Conservation (phyloP, 768 basidiomycete species). For the Rubroboletus satanas region DNA sequence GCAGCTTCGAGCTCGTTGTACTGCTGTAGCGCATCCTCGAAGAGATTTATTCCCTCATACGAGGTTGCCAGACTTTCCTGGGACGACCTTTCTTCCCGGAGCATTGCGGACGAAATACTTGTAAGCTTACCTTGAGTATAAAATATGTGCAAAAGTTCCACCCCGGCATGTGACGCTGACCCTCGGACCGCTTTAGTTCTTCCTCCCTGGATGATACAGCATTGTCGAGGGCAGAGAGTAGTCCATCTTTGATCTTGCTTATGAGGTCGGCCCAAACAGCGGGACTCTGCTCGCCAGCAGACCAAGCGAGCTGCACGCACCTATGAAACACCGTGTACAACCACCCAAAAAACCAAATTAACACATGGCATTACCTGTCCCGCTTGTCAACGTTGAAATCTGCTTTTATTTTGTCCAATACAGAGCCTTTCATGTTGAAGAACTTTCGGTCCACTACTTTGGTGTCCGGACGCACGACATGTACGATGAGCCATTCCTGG, state of each 20-base stretch:
- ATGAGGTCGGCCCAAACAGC: conserved; percentile 84
- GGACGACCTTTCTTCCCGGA: conserved; percentile 3
- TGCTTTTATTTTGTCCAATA: conserved; percentile 84
- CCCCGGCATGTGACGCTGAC: conserved; percentile 87
- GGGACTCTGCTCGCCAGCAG: conserved; percentile 66
- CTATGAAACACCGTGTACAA: conserved; percentile 38
- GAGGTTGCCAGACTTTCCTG: conserved; percentile 94
- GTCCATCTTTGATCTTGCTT: conserved; percentile 84
- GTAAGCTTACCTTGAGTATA: conserved; percentile 74
- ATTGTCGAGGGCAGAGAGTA: conserved; percentile 80
- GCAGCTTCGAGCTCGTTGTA: conserved; percentile 90
- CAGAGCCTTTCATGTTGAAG: conserved; percentile 80
- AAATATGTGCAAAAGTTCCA: conserved; percentile 99
- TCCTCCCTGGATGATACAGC: conserved; percentile 80
- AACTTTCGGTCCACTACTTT: conserved; percentile 58
- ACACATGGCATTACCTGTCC: conserved; percentile 52
- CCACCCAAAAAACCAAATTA: not conserved
- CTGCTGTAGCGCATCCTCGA: conserved; percentile 83
- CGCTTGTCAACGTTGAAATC: conserved; percentile 90
- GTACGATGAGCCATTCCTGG: conserved; percentile 92
- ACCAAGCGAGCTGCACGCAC: conserved; percentile 80
- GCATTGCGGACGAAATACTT: not conserved
- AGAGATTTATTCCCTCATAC: conserved; percentile 84
- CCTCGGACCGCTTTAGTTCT: conserved; percentile 85
- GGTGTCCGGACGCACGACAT: conserved; percentile 73